Base-by-base conservation (phyloP, 2,329 filamentous ascomycete genomes). In the Arachnopeziza araneosa region DNA sequence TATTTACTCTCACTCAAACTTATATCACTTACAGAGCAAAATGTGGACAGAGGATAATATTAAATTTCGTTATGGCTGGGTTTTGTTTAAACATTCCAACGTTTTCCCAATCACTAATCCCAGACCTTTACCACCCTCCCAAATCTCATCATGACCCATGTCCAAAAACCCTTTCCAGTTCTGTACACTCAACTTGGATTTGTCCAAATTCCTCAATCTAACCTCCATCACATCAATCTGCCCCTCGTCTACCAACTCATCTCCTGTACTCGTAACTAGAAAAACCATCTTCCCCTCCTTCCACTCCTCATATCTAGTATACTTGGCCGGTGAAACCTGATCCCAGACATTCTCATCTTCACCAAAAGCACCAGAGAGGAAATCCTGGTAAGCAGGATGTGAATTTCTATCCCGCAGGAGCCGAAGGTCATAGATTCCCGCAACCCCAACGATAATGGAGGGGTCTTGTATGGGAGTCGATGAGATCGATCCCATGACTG, bases 371-470 rank as follows among this genome's bases (percentile, higher is more conserved):
- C 77, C 77, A 10, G 49, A 57, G 12, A 65, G 52, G 24, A 68
- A 68, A 1, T 62, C 60, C 7, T 63, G 59, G 44, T 68, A 69
- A n/a, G 56, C 61, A 19, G 65, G 59, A 49, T 64, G 57, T 3
- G 56, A 22, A 44, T 67, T 54, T 6, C 44, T 63, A 1, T 68
- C 64, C 21, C 63, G 56, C 1, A 68, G 60, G 5, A 67, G 26
- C 19, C 48, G 57, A 23, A 91, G 72, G 68, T 88, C 83, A 72
- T 90, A 90, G 23, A 91, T 83, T 0, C 88, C 88, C 58, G 82
- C 82, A 22, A 89, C 73, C 36, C 85, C 81, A 2, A 89, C 70
- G 19, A 89, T 73, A 1, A 80, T 82, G 1, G 75, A 69, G 0
- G 84, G 85, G 70, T 60, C 57, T 10, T 57, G 48, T 48, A 59